These are phyloP conservation scores for Leccinum truebloodii DNA, from an alignment of 768 basidiomycete species.

Conservation along the genomic window DNA sequence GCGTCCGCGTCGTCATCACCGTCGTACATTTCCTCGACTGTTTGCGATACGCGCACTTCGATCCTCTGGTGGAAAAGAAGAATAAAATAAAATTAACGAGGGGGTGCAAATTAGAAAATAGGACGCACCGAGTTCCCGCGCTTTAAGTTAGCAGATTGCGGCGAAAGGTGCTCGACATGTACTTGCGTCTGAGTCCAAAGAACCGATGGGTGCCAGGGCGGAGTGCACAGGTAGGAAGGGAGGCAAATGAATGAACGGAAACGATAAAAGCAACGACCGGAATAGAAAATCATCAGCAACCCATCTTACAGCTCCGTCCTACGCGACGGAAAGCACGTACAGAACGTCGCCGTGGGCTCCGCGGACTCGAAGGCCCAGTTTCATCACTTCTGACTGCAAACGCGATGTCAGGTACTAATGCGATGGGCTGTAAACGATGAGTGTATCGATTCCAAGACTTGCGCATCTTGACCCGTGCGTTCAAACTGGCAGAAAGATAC, in stretches of 20 bases:
- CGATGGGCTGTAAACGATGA: conserved; percentile 6
- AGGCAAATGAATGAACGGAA: background rate
- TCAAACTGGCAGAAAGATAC: conserved; percentile 16
- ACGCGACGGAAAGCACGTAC: background rate
- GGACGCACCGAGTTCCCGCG: conserved; percentile 12
- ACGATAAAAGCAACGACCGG: background rate
- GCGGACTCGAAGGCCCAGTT: background rate
- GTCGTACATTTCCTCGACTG: no score
- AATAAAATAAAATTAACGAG: background rate
- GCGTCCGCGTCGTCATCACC: no score
- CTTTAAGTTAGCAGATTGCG: conserved; percentile 1
- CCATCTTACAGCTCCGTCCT: background rate
- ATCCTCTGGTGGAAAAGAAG: no score
- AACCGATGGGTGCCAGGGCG: background rate
- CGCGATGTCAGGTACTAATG: background rate
- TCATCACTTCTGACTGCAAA: background rate
- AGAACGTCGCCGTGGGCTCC: background rate
- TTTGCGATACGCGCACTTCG: no score
- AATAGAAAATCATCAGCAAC: background rate
- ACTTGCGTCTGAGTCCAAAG: background rate
- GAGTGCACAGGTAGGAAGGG: no score
- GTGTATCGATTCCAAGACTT: background rate
- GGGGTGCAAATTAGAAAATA: background rate
- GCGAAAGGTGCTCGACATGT: background rate
- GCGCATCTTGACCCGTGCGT: conserved; percentile 18